Conservation (phyloP, 768 basidiomycete species). For the Podaxis carcinomalis region DNA sequence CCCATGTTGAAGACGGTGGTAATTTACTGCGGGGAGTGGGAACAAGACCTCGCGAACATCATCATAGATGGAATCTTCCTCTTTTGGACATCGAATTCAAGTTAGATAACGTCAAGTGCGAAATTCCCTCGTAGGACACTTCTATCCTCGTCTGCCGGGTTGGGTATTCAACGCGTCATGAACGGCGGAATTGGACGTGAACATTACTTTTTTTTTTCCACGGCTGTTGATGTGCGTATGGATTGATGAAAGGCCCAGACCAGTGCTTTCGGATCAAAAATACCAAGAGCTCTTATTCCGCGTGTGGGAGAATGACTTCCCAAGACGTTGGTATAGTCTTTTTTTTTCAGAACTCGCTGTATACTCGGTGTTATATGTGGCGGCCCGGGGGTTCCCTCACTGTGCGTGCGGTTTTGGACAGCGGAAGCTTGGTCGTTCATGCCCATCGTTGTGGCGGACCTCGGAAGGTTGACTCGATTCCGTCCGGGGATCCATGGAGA, state of each 20-base stretch:
- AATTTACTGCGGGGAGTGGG: neutral
- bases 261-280: slow-evolving; percentile 9
- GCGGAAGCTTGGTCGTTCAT: neutral
- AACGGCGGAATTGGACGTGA: neutral
- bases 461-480: neutral
- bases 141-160: neutral
- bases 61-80: neutral
- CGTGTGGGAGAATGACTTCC: neutral
- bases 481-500: neutral
- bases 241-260: neutral
- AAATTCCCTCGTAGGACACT: neutral
- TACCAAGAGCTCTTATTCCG: neutral
- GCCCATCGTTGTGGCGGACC: neutral
- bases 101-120: neutral
- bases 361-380: slow-evolving; percentile 1
- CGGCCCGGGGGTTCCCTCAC: neutral
- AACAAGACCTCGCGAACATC: neutral
- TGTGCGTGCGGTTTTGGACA: neutral
- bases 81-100: neutral
- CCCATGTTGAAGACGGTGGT: neutral
- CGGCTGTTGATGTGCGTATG: neutral
- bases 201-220: neutral
- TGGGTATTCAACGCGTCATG: too few relatives aligned
- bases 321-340: neutral
- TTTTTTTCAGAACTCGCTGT: slow-evolving; percentile 5